Conservation (phyloP, 805 yeast genomes). For the Blastobotrys mokoenaii region DNA sequence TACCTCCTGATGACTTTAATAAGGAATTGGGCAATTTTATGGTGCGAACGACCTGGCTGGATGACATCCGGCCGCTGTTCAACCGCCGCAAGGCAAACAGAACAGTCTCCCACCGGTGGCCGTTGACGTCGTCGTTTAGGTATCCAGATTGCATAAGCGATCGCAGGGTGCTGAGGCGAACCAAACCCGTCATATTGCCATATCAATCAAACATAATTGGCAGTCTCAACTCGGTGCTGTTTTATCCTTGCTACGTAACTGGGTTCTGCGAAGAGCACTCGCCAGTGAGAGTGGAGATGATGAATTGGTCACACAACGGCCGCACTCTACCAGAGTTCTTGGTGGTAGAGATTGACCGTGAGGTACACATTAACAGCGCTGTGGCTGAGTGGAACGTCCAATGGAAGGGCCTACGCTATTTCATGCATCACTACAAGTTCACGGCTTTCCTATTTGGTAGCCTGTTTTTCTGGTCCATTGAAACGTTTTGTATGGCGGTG, state of each 20-base stretch:
- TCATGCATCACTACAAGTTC: constrained; percentile 22
- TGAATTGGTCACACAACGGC: constrained; percentile 10
- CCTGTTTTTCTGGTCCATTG: constrained; percentile 22
- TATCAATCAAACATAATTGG: constrained; percentile 24
- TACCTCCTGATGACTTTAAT: constrained; percentile 27
- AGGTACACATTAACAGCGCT: constrained; percentile 20
- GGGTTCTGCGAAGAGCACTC: constrained; percentile 23
- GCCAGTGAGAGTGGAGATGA: constrained; percentile 18
- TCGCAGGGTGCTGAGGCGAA: neutral
- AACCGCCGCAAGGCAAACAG: neutral
- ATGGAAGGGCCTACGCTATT: constrained; percentile 27
- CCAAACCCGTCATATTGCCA: constrained; percentile 26
- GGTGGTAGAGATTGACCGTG: constrained; percentile 19
- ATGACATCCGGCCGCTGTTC: constrained; percentile 4
- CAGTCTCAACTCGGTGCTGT: constrained; percentile 19
- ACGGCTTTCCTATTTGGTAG: constrained; percentile 21
- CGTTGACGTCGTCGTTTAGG: constrained; percentile 2
- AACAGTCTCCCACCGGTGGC: neutral
- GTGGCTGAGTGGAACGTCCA: constrained; percentile 20
- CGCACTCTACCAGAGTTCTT: constrained; percentile 8
- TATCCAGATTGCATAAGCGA: neutral
- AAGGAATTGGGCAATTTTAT: constrained; percentile 27
- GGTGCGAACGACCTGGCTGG: constrained; percentile 18
- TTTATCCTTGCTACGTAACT: constrained; percentile 23
- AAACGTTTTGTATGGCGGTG: constrained; percentile 12